Base-by-base conservation (phyloP, 2,329 filamentous ascomycete genomes). In the Aspergillus tanneri region DNA sequence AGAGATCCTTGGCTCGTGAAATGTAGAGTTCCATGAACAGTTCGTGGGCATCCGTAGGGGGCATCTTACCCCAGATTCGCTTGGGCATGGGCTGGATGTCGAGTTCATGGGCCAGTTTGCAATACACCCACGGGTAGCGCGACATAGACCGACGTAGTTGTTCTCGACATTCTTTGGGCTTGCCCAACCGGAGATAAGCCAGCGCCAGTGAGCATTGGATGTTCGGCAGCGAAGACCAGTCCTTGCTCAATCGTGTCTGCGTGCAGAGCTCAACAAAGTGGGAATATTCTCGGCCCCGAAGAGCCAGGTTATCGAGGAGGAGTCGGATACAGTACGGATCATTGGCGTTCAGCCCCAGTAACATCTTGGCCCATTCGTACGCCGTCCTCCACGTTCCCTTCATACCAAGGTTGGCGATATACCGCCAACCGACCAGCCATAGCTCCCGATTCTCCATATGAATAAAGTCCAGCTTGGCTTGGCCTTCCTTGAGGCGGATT, bases 321-420 rank as follows among this genome's bases (percentile, higher is more conserved):
- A 96, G 81, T 51, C 85, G 79, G 62, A 96, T 82, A 38, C 83
- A 88, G 61, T 96, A 96, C 0, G 90, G 90, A 64, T 99, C 93
- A 3, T 77, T 73, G 3, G 84, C 83, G 57, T 90, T 83, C 49
- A 97, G 71, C 49, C 85, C 82, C 23, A 95, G 77, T 8, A 96
- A 75, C 5, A 97, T 72, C 71, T 93, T 96, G 5, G 88, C 82
- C 91, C 93, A 99, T 69, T 97, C 93, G 39, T 95, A 83, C 0
- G 90, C 90, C 1, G 93, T 97, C 38, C 90, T 81, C 77, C 90
- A 96, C 1, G 92, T 96, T n/a, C 91, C 90, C 59, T 95, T 92
- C 71, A 90, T 85, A 12, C 90, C 80, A 18, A 99, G 76, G 56
- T 89, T 93, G 58, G 82, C 83, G 60, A 97, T 86, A 61, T 96